Percentiles rank a stretch among this genome's conserved stretches.
These are phyloP conservation scores for Vitis hybrid DNA, from an alignment of 177 flowering plant genomes.

Conservation along the genomic window DNA sequence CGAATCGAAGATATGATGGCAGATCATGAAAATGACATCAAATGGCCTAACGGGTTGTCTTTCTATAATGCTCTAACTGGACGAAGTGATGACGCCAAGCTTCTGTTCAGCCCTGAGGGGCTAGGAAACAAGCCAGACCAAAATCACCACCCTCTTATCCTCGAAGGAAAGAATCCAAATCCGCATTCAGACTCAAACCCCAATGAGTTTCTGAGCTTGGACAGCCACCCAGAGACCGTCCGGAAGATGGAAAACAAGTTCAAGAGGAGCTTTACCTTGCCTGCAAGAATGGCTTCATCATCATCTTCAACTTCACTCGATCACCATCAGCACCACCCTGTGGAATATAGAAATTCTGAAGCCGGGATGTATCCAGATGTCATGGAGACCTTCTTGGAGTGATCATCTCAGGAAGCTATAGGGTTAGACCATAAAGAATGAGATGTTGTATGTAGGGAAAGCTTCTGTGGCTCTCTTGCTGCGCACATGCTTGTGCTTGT, in stretches of 20 bases:
- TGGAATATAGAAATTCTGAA: constrained; percentile 58
- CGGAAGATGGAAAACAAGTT: constrained; percentile 74
- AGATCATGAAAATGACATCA: constrained; percentile 77
- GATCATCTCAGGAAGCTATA: constrained; percentile 20
- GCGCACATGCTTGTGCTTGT: constrained; percentile 10
- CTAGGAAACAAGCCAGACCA: constrained; percentile 59
- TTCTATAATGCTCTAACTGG: constrained; percentile 89
- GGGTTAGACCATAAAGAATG: constrained; percentile 8
- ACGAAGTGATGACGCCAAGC: constrained; percentile 71
- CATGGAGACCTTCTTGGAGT: constrained; percentile 85
- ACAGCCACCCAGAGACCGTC: constrained; percentile 43
- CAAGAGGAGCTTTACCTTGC: constrained; percentile 87
- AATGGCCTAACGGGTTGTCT: constrained; percentile 94
- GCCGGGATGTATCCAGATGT: constrained; percentile 77
- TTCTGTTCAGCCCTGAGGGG: constrained; percentile 68
- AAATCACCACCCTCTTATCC: constrained; percentile 31
- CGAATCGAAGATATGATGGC: constrained; percentile 75
- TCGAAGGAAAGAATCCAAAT: constrained; percentile 31
- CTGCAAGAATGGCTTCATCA: constrained; percentile 71
- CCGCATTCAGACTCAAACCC: constrained; percentile 44
- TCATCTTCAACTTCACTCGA: constrained; percentile 72
- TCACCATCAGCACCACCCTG: constrained; percentile 51
- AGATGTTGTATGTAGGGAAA: constrained; percentile 30
- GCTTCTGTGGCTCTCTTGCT: constrained; percentile 17
- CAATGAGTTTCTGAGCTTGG: constrained; percentile 82